Evolutionary conservation across 164 flowering plant species (phyloP).

Genomic region (Pachysandra terminalis): DNA sequence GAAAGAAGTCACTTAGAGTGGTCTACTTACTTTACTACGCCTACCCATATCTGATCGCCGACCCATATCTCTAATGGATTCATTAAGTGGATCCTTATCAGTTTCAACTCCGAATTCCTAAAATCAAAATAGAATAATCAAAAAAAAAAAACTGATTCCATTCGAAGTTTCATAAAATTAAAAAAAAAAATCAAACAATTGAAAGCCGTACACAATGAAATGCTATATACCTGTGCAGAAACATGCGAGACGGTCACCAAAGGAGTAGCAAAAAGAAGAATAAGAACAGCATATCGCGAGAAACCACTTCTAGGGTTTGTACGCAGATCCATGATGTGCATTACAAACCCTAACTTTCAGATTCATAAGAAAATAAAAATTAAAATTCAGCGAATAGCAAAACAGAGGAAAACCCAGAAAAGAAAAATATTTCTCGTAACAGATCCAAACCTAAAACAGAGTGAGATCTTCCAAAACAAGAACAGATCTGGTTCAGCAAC

Average conservation of each 20-base stretch:
- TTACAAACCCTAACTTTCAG: slow-evolving; percentile 1
- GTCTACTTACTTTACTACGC: slow-evolving; percentile 63
- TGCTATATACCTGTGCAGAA: slow-evolving; percentile 15
- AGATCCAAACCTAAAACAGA: neutral
- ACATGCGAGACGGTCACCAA: slow-evolving; percentile 5
- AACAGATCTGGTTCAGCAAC: neutral
- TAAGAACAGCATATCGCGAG: neutral
- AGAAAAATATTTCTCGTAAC: neutral
- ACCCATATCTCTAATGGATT: slow-evolving; percentile 45
- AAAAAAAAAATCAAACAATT: neutral
- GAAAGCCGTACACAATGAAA: too few relatives aligned
- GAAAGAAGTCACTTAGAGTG: too few relatives aligned
- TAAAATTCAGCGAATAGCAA: neutral
- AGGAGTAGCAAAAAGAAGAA: slow-evolving; percentile 6
- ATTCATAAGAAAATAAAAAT: neutral
- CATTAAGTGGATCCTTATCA: slow-evolving; percentile 24
- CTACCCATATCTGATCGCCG: slow-evolving; percentile 75
- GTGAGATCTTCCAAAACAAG: neutral
- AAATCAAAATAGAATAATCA: neutral
- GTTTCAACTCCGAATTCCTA: slow-evolving; percentile 31
- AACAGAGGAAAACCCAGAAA: neutral
- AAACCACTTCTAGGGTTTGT: slow-evolving; percentile 13
- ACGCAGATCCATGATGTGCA: slow-evolving; percentile 16
- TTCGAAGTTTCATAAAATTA: neutral
- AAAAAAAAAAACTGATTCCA: neutral